These are phyloP conservation scores for Cajanus cajan DNA, from an alignment of 306 rosid genomes.

Conservation along the genomic window DNA sequence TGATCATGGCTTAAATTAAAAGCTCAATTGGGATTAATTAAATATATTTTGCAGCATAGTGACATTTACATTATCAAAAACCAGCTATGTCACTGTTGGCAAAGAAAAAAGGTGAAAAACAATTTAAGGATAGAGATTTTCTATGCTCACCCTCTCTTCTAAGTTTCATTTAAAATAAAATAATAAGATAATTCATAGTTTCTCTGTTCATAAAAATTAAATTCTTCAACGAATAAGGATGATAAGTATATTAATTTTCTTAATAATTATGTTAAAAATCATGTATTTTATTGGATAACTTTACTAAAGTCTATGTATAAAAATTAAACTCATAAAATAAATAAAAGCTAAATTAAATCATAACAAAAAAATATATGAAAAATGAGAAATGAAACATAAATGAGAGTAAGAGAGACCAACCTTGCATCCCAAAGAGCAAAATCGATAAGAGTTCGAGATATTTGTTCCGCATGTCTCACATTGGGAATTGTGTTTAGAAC, in stretches of 20 bases:
- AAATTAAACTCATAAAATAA: background rate
- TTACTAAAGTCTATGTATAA: too few relatives aligned
- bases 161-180: background rate
- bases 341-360: background rate
- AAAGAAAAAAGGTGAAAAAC: background rate
- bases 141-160: background rate
- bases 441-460: slow-evolving; percentile 41
- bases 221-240: too few relatives aligned
- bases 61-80: background rate
- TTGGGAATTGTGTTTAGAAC: background rate
- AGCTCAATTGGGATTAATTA: background rate
- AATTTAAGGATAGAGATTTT: background rate
- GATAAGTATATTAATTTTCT: background rate
- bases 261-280: background rate
- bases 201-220: too few relatives aligned
- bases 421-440: slow-evolving; percentile 75
- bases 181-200: background rate
- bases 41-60: background rate
- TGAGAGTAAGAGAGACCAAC: slow-evolving; percentile 22
- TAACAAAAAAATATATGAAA: background rate
- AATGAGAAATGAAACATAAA: background rate
- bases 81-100: background rate
- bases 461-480: slow-evolving; percentile 45
- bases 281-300: too few relatives aligned
- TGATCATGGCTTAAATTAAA: background rate